These are phyloP conservation scores for Ophiosphaerella narmari DNA, from an alignment of 2,329 filamentous ascomycete genomes.

Conservation along the genomic window DNA sequence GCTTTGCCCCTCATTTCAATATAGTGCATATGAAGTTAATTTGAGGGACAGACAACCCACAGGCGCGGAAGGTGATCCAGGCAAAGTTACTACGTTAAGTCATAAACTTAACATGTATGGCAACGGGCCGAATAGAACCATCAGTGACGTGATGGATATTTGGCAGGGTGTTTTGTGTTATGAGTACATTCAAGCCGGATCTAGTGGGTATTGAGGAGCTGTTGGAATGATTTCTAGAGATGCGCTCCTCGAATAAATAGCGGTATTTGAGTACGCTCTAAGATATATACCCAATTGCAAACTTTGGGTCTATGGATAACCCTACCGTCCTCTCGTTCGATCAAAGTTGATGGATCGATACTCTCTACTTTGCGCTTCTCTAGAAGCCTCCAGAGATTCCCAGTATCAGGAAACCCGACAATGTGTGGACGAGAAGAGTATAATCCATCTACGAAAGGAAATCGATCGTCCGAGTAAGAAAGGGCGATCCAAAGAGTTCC, in stretches of 20 bases:
- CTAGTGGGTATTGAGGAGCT: neutral
- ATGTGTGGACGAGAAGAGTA: slow-evolving; percentile 18
- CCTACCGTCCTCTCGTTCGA: neutral
- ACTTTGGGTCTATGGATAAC: slow-evolving; percentile 43
- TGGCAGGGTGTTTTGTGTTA: slow-evolving; percentile 19
- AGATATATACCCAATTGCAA: slow-evolving; percentile 47
- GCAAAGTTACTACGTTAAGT: slow-evolving; percentile 17
- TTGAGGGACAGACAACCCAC: neutral
- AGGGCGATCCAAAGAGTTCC: slow-evolving; percentile 46
- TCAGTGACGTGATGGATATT: slow-evolving; percentile 27
- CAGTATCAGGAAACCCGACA: slow-evolving; percentile 45
- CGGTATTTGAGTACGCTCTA: slow-evolving; percentile 43
- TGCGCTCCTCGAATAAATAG: slow-evolving; percentile 19
- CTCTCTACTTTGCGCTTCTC: slow-evolving; percentile 40
- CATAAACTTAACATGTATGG: slow-evolving; percentile 24
- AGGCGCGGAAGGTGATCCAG: slow-evolving; percentile 17
- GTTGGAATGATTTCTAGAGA: neutral
- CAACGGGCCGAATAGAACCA: slow-evolving; percentile 14
- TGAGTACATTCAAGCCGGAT: slow-evolving; percentile 16
- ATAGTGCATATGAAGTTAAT: neutral
- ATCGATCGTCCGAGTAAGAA: slow-evolving; percentile 48
- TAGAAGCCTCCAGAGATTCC: slow-evolving; percentile 43
- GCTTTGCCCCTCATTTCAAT: neutral
- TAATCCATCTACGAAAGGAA: slow-evolving; percentile 36
- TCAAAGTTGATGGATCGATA: neutral